Base-by-base conservation (phyloP, 768 basidiomycete genomes). In the Wakefieldia striispora region DNA sequence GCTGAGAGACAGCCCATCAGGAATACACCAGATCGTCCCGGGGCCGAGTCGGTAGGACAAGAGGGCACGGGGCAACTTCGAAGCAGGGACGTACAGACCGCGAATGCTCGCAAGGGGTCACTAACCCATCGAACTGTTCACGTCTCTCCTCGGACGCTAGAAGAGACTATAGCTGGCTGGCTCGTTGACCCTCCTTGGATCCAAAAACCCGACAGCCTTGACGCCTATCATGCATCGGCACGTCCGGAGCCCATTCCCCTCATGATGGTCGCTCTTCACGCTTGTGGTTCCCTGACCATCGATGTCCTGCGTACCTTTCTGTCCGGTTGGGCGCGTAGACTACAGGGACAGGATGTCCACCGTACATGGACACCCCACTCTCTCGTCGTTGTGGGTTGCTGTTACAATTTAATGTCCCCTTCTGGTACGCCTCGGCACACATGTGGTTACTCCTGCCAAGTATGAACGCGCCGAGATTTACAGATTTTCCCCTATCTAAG, bases 281-380 rank as follows among this genome's bases (percentile, higher is more conserved):
- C 86, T 1, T 90, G 88, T 55, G 88, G 88, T 4, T 83, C 86
- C 1, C 77, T 90, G 34, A 86, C 85, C 1, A 75, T 82, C 24
- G 81, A 84, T 55, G 73, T 87, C 21, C 58, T 88, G 39, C 81
- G 85, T 27, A 75, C 79, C 39, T 79, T 79, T 56, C 49, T 77
- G 57, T 57, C 58, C 12, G 56, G 55, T 66, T 63, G 49, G 26
- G 44, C 41, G n/a, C 50, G 42, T 43, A 35, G 19, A 50, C 43
- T 43, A 53, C 53, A 29, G 35, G 13, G 21, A 41, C 27, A 40
- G 34, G 35, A 29, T 36, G 36, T 37, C 19, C 26, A 24, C 17
- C 24, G n/a, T 19, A 14, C 10, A 35, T 88, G 86, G 86, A 65
- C 57, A 37, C 74, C 81, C 5, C 70, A 72, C 14, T 81, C 72